Evolutionary conservation across 306 rosid genomes (phyloP).

Genomic region (Citrullus mucosospermus): DNA sequence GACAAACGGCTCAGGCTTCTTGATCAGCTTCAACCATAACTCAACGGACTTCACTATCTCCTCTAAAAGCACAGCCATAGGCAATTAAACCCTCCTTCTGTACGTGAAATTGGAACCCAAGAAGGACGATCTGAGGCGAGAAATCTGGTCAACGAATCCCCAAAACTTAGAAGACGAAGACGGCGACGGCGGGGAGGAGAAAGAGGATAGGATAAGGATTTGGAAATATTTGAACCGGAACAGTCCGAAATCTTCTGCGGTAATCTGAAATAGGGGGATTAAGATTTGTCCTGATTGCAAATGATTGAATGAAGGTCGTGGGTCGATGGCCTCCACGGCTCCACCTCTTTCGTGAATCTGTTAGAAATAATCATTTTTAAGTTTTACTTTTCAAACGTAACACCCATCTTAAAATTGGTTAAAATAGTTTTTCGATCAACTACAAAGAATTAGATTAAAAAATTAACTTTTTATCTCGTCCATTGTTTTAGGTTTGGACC

Average conservation of each 20-base stretch:
- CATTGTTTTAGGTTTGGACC: no score
- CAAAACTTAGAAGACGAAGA: not conserved
- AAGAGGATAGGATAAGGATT: constrained; percentile 7
- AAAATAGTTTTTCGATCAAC: no score
- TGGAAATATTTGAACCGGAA: not conserved
- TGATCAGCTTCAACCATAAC: constrained; percentile 54
- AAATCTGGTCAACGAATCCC: not conserved
- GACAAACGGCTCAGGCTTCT: constrained; percentile 41
- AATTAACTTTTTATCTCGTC: no score
- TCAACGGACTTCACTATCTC: constrained; percentile 62
- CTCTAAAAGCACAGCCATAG: constrained; percentile 55
- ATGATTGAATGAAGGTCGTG: not conserved
- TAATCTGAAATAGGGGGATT: not conserved
- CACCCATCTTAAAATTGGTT: no score
- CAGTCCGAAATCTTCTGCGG: not conserved
- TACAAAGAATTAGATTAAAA: no score
- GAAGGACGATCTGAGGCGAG: not conserved
- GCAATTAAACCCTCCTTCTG: not conserved
- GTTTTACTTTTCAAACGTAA: no score
- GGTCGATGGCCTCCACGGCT: not conserved
- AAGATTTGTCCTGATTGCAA: not conserved
- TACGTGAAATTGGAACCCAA: not conserved
- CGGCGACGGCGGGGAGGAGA: not conserved
- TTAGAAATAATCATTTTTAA: no score
- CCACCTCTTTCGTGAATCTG: not conserved